phyloP scores from a whole-genome alignment of 768 basidiomycete genomes.

The Boletus huronensis region DNA sequence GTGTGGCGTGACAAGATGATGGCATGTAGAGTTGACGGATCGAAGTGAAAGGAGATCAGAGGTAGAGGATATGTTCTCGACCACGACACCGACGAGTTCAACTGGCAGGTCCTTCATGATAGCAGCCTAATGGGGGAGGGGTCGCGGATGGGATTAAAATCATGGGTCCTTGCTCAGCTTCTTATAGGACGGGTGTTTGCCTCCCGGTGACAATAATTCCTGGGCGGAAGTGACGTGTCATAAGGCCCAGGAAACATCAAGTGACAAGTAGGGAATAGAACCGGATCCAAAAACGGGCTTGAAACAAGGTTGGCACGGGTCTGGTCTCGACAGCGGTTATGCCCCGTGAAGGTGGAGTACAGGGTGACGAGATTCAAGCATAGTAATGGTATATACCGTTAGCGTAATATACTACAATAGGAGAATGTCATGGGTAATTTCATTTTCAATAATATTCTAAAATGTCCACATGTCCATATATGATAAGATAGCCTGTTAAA shows the following conservation, averaged over 20 bases:
- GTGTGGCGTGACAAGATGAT: constrained; percentile 25
- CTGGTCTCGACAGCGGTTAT: not conserved
- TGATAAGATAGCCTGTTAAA: not conserved
- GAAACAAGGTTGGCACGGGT: not conserved
- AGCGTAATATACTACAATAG: not conserved
- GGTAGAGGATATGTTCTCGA: constrained; percentile 21
- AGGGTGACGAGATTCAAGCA: not conserved
- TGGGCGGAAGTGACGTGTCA: constrained; percentile 1
- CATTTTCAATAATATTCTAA: not conserved
- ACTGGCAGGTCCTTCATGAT: constrained; percentile 27
- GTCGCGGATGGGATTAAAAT: not conserved
- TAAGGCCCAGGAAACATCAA: not conserved
- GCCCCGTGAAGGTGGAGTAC: not conserved
- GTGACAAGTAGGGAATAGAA: not conserved
- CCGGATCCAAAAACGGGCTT: not conserved
- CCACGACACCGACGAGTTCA: constrained; percentile 27
- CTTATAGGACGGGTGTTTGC: constrained; percentile 2
- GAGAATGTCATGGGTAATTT: not conserved
- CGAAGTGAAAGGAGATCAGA: constrained; percentile 29
- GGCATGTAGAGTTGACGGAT: constrained; percentile 24
- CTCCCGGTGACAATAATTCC: not conserved
- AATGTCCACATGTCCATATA: too few relatives aligned
- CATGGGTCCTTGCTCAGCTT: not conserved
- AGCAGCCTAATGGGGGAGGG: not conserved
- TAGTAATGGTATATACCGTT: not conserved